phyloP scores from a whole-genome alignment of 257 asterid genomes.

The Gardenia jasminoides region DNA sequence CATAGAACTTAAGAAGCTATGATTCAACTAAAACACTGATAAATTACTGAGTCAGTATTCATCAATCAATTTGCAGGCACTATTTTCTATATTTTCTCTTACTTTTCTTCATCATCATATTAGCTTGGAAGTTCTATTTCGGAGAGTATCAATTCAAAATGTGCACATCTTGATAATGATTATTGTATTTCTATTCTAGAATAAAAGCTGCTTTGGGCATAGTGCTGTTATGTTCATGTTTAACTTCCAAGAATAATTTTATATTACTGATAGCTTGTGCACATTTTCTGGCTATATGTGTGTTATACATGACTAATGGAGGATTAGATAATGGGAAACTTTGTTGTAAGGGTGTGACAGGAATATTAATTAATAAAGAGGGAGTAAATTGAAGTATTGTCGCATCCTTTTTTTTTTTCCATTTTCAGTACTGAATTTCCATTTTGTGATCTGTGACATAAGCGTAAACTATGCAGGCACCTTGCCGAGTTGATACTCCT shows the following conservation, averaged over 20 bases:
- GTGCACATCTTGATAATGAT: not conserved
- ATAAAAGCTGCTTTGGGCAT: not conserved
- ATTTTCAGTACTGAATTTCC: not conserved
- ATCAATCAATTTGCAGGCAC: too few relatives aligned
- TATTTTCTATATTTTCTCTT: not conserved
- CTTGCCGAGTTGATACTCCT: slow-evolving; percentile 79
- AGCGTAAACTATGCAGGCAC: slow-evolving; percentile 55
- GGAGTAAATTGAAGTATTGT: not conserved
- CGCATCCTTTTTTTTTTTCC: not conserved
- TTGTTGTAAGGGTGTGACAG: too few relatives aligned
- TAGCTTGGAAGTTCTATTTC: not conserved
- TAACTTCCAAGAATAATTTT: not conserved
- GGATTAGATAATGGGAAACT: too few relatives aligned
- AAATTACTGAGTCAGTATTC: not conserved
- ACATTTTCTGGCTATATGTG: too few relatives aligned
- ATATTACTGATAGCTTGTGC: too few relatives aligned
- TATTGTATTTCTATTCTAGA: not conserved
- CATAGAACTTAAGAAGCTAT: too few relatives aligned
- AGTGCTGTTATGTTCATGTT: too few relatives aligned
- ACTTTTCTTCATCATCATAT: not conserved
- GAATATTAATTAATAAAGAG: too few relatives aligned
- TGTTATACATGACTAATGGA: too few relatives aligned
- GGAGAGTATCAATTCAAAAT: not conserved
- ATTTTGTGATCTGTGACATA: slow-evolving; percentile 5
- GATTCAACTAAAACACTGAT: not conserved